Evolutionary conservation across 345 rosid genomes (phyloP).

Genomic region (Syzygium jambos): DNA sequence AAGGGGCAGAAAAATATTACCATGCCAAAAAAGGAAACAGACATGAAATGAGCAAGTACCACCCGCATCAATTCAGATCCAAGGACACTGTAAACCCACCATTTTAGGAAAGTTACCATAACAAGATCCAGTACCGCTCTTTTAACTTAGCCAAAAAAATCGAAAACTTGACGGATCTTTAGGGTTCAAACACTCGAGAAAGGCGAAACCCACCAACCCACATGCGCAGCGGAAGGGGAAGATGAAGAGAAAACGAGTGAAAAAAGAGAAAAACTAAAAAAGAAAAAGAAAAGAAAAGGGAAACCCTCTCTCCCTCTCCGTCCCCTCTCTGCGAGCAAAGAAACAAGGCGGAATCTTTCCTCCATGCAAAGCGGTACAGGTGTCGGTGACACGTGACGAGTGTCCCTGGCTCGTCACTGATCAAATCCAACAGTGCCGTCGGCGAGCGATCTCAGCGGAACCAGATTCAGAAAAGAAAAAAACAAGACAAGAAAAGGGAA

Average conservation of each 20-base stretch:
- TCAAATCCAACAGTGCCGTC: not conserved
- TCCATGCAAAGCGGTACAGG: constrained; percentile 42
- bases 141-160: not conserved
- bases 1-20: not conserved
- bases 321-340: not conserved
- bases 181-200: constrained; percentile 17
- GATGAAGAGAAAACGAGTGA: not conserved
- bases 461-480: not conserved
- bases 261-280: not conserved
- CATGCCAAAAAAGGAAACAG: constrained; percentile 8
- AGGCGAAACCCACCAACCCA: not conserved
- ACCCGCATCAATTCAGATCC: constrained; percentile 40
- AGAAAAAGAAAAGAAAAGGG: not conserved
- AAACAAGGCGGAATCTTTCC: constrained; percentile 9
- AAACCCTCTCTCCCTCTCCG: not conserved
- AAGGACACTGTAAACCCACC: constrained; percentile 18
- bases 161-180: constrained; percentile 1
- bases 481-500: not conserved
- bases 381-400: constrained; percentile 25
- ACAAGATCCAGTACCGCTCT: constrained; percentile 8
- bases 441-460: not conserved
- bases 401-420: not conserved
- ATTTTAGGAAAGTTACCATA: constrained; percentile 22
- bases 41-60: not conserved
- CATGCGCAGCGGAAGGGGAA: not conserved